phyloP scores from a whole-genome alignment of 768 basidiomycete species.

The Suillus weaverae region DNA sequence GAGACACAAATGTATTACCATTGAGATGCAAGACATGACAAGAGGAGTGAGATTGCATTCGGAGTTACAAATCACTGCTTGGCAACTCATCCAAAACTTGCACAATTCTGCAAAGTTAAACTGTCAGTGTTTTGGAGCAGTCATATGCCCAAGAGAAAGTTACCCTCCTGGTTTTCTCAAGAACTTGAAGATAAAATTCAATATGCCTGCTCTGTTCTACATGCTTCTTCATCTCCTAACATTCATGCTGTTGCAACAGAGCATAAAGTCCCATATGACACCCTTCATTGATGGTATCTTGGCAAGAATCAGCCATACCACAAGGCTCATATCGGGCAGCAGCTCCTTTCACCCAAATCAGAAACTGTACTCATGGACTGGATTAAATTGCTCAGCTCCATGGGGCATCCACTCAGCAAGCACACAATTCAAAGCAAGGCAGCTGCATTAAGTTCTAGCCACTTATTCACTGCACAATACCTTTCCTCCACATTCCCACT shows the following conservation, averaged over 20 bases:
- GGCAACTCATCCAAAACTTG: too few species aligned
- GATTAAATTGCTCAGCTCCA: conserved; percentile 11
- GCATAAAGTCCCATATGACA: neutral
- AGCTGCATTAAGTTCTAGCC: too few species aligned
- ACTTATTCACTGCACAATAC: too few species aligned
- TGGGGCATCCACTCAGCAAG: conserved; percentile 16
- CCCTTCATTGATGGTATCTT: neutral
- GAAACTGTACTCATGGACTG: conserved; percentile 24
- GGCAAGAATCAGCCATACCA: neutral
- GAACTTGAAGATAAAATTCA: conserved; percentile 6
- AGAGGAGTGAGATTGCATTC: too few species aligned
- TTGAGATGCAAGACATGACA: too few species aligned
- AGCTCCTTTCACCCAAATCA: conserved; percentile 17
- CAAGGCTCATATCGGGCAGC: conserved; percentile 16
- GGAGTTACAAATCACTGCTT: too few species aligned
- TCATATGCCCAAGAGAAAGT: neutral
- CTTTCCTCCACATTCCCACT: too few species aligned
- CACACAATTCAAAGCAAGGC: conserved; percentile 14
- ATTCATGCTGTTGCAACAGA: neutral
- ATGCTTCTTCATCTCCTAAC: conserved; percentile 5
- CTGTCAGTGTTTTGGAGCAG: neutral
- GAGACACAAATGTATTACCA: too few species aligned
- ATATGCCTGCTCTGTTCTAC: conserved; percentile 5
- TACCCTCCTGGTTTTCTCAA: neutral
- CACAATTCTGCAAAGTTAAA: neutral